phyloP scores from a whole-genome alignment of 2,329 filamentous ascomycete species.

The Pseudocercospora fuligena region DNA sequence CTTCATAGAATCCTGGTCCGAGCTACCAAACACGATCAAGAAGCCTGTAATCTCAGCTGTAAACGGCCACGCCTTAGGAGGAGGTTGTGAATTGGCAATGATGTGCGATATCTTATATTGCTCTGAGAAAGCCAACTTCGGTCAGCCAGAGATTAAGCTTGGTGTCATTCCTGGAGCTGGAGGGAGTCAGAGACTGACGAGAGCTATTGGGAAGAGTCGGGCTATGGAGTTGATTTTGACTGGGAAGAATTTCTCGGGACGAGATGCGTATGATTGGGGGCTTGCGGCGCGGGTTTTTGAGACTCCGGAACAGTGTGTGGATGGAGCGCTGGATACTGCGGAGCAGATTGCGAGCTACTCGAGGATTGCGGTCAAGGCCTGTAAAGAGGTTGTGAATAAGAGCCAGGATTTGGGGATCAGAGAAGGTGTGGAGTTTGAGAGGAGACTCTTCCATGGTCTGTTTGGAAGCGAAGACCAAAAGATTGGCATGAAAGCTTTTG shows the following conservation, averaged over 20 bases:
- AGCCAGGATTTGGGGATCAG: constrained; percentile 86
- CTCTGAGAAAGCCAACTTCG: constrained; percentile 83
- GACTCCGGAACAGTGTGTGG: constrained; percentile 79
- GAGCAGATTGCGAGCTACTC: constrained; percentile 88
- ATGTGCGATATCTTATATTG: constrained; percentile 98
- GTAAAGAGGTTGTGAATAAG: constrained; percentile 99
- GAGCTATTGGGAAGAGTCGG: constrained; percentile 69
- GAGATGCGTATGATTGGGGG: constrained; percentile 87
- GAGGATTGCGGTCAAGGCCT: constrained; percentile 82
- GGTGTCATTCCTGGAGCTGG: constrained; percentile 91
- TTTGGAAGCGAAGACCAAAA: constrained; percentile 98
- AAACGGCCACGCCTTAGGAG: constrained; percentile 90
- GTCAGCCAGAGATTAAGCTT: constrained; percentile 95
- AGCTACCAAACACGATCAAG: constrained; percentile 80
- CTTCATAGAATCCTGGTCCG: constrained; percentile 95
- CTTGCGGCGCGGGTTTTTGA: constrained; percentile 82
- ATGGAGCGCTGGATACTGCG: constrained; percentile 79
- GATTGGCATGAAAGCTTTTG: constrained; percentile 90
- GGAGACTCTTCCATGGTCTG: constrained; percentile 86
- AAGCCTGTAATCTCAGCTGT: constrained; percentile 95
- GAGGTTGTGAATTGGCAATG: constrained; percentile 94
- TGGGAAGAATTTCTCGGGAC: constrained; percentile 80
- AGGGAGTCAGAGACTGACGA: constrained; percentile 85
- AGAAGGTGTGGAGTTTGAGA: constrained; percentile 94
- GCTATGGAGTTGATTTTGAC: constrained; percentile 93